Evolutionary conservation across 257 asterid species (phyloP), one percentile per base, ranked within the genome.

Genomic region (Przewalskia tangutica): DNA sequence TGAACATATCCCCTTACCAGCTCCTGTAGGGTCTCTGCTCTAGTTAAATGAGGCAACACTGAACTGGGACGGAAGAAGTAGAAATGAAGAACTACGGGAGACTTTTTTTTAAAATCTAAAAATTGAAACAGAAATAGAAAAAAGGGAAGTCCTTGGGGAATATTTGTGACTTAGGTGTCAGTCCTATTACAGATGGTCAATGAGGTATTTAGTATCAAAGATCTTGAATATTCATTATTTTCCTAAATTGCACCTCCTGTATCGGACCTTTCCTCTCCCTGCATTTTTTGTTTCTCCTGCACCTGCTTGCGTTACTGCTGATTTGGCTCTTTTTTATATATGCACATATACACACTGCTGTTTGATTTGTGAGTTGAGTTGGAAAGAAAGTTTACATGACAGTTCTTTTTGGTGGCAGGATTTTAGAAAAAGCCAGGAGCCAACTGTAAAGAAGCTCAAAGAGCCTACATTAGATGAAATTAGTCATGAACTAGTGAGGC

Each of bases 381-480:
- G 6, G 18, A 70, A 70, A n/a, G 38, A n/a, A 42, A 44, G n/a
- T 71, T 13, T 50, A 27, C 80, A 14, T 50, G 23, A 13, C 63
- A 75, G 58, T 50, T 75, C 60, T 50, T 48, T 48, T 17, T 50
- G 63, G 80, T 75, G 80, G 50, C 89, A 92, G 98, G 86, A 91
- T 40, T 91, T 88, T 88, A 90, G 98, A 85, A 96, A 86, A 87
- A 92, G 94, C 87, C 99, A 86, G 89, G 93, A 94, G 87, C 99
- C 99, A 79, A 84, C 82, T 73, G 94, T 93, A 73, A 90, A 89
- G 67, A 93, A 93, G 85, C 92, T 96, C 82, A 92, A 90, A 89
- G 94, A 89, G 79, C 98, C 99, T 40, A 58, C 90, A 76, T 70
- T 96, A 62, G 91, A 90, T 87, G 92, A 92, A 86, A 91, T 96